Conservation (phyloP, 805 yeast species). For the Cyberlindnera saturnus region DNA sequence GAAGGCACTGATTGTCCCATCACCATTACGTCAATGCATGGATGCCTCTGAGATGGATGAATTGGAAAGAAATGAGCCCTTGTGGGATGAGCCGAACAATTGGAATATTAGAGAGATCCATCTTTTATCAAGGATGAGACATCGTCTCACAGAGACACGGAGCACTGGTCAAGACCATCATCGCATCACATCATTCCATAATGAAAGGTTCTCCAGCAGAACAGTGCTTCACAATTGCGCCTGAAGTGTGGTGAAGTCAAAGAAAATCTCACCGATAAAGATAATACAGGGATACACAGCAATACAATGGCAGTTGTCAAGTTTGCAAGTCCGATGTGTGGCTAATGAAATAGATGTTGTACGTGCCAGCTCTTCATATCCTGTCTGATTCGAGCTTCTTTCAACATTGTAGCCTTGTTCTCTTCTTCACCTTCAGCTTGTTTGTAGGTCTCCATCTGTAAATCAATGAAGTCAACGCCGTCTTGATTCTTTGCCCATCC, state of each 20-base stretch:
- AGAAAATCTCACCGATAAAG: no score
- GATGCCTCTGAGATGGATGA: neutral
- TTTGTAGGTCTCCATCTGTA: constrained; percentile 13
- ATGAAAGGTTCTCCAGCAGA: no score
- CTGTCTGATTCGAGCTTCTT: constrained; percentile 27
- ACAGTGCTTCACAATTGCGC: no score
- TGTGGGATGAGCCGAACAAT: constrained; percentile 1
- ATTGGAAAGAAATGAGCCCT: neutral
- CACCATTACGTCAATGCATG: constrained; percentile 6
- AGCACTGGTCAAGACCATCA: constrained; percentile 1
- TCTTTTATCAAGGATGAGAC: constrained; percentile 1
- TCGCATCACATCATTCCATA: neutral
- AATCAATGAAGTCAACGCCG: constrained; percentile 35
- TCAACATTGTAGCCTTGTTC: constrained; percentile 1
- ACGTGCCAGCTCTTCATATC: constrained; percentile 39
- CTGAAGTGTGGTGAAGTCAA: no score
- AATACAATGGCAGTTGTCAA: neutral
- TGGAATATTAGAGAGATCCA: neutral
- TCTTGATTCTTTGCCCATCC: constrained; percentile 56
- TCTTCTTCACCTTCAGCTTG: neutral
- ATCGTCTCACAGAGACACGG: constrained; percentile 5
- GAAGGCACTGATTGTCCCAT: constrained; percentile 10
- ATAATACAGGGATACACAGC: no score
- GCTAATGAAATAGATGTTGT: constrained; percentile 3
- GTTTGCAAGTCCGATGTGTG: neutral